These are phyloP conservation scores for Echites panduratus DNA, from an alignment of 257 asterid species.

Conservation along the genomic window DNA sequence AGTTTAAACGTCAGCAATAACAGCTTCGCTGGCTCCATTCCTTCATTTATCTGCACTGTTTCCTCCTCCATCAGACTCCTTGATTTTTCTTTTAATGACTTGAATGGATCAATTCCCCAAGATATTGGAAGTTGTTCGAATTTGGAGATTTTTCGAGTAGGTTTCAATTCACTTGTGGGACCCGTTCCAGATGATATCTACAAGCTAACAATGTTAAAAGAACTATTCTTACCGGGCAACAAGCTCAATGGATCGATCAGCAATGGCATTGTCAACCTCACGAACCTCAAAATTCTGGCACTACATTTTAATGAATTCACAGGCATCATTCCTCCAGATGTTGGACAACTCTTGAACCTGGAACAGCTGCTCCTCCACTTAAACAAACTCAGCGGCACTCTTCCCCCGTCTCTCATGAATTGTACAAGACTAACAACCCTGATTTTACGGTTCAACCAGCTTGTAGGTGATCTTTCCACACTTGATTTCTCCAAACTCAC, in stretches of 20 bases:
- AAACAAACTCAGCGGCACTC: conserved; percentile 60
- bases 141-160: conserved; percentile 57
- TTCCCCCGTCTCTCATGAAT: conserved; percentile 65
- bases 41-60: conserved; percentile 42
- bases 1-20: conserved; percentile 69
- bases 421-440: conserved; percentile 55
- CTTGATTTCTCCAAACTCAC: conserved; percentile 67
- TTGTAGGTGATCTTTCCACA: conserved; percentile 64
- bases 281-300: conserved; percentile 48
- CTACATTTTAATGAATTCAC: conserved; percentile 55
- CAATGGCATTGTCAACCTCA: conserved; percentile 43
- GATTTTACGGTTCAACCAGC: conserved; percentile 67
- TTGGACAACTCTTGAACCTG: conserved; percentile 59
- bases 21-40: conserved; percentile 63
- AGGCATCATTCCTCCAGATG: conserved; percentile 56
- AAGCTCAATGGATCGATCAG: conserved; percentile 53
- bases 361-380: conserved; percentile 68
- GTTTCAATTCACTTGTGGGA: conserved; percentile 57
- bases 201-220: conserved; percentile 39
- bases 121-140: conserved; percentile 51
- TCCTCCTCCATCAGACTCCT: conserved; percentile 38
- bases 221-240: conserved; percentile 64
- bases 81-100: conserved; percentile 73
- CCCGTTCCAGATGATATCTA: conserved; percentile 59
- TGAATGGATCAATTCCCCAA: conserved; percentile 43